Conservation (phyloP, 495 filamentous ascomycete genomes). For the Annulohypoxylon moriforme region DNA sequence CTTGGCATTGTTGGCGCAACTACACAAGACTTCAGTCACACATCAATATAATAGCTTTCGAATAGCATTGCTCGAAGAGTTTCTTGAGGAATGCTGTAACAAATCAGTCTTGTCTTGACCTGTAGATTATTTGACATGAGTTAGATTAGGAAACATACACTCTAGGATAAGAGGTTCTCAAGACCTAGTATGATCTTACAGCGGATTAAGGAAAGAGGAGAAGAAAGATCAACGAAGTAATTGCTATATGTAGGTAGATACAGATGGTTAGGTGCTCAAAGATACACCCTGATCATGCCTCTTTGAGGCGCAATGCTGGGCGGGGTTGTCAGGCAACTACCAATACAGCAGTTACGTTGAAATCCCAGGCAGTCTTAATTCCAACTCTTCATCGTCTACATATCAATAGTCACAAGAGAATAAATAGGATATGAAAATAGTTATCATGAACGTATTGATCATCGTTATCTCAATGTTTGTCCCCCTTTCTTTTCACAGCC, state of each 20-base stretch:
- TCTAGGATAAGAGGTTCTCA: too few relatives aligned
- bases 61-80: too few relatives aligned
- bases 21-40: too few relatives aligned
- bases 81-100: too few relatives aligned
- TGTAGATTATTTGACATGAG: too few relatives aligned
- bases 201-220: background rate
- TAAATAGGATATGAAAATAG: background rate
- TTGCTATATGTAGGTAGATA: background rate
- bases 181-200: too few relatives aligned
- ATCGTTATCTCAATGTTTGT: background rate
- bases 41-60: too few relatives aligned
- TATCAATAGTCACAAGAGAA: background rate
- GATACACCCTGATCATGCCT: background rate
- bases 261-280: background rate
- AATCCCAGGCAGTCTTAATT: background rate
- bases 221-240: background rate
- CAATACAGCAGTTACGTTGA: background rate
- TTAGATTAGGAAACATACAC: too few relatives aligned
- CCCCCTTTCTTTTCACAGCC: background rate
- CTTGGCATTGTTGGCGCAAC: too few relatives aligned
- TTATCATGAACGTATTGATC: background rate
- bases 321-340: conserved; percentile 4
- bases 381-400: background rate
- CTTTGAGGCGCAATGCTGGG: background rate
- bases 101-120: too few relatives aligned